Evolutionary conservation across 805 yeast genomes (phyloP), one percentile per base, ranked within the genome.

Genomic region (Yamadazyma tumulicola): DNA sequence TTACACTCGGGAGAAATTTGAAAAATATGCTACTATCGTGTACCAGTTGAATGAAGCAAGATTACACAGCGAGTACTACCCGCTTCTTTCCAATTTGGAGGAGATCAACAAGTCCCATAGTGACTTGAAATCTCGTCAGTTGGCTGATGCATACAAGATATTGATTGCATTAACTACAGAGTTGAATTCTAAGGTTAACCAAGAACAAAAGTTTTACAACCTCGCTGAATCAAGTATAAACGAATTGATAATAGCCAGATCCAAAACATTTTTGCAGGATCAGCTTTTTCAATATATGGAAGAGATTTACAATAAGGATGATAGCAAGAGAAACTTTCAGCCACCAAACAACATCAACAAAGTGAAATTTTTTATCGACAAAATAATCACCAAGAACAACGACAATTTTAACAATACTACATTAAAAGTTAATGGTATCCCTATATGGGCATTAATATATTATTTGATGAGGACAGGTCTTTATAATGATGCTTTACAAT

Each of bases 371-470:
- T 73, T 85, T 43, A 65, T 67, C 27, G 51, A 65, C 39, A 59
- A 61, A 35, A 51, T 67, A 15, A 54, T 65, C 25, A 41, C 52
- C 31, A 60, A 56, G 35, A 61, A 62, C 42, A 48, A 49, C 23
- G 38, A 47, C 17, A 57, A 57, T 14, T 42, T 55, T 26, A 43
- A 48, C 40, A 51, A 52, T n/a, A 57, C 56, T 36, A 64, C 71
- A 1, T 49, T 64, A 37, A 51, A 51, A 35, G 79, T 87, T 16
- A 89, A 91, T 58, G 88, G 88, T 12, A 67, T 75, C 1, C 97
- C 97, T 7, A 75, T 93, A n/a, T 91, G 98, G 98, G 96, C 96
- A 0, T 62, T 87, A 24, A 61, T 93, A 8, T 93, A 83, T 54
- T 91, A 85, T 57, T 66, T 91, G 42, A 57, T 93, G 33, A 78